Base-by-base conservation (phyloP, 305 asterid species). In the Fraxinus nigra region DNA sequence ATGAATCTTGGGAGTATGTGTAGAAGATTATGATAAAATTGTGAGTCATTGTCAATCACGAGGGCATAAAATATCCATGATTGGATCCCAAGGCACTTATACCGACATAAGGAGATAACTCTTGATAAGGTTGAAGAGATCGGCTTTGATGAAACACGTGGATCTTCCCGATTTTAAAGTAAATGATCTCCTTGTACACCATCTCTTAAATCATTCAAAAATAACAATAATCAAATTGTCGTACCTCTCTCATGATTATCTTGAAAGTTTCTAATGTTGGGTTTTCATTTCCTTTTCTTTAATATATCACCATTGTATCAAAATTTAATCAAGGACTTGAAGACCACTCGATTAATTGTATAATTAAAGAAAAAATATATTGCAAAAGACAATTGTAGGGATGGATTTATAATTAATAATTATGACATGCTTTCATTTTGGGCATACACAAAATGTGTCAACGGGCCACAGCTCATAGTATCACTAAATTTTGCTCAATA, bases 401-500 rank as follows among this genome's bases (percentile, higher is more conserved):
- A 82, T 82, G 87, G 69, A 82, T 84, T 84, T 65, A 76, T 61
- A 81, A 69, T 81, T 61, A 81, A 69, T 81, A 8, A 56, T 37
- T 20, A 59, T 61, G 75, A 81, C 18, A 22, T 48, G 7, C 7
- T 14, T 81, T 76, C 75, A 51, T 48, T 82, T 84, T 77, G 67
- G 82, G 83, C 78, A 87, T 80, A 79, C 69, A 82, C 75, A 79
- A 72, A 40, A 78, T 65, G 72, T 78, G 69, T 81, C 77, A 79
- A 48, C 16, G 28, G 74, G 30, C 63, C 77, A 81, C 85, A 79
- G 82, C 87, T 46, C 88, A 80, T 35, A 76, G 46, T 81, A 80
- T 86, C 90, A 88, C 85, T 80, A 84, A 82, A 82, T 72, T 77
- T 88, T 16, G 85, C 78, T 75, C 81, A 82, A 35, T 72, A 79